Evolutionary conservation across 2,329 filamentous ascomycete genomes (phyloP), one percentile per base, ranked within the genome.

Genomic region (Hypoxylon sp.): DNA sequence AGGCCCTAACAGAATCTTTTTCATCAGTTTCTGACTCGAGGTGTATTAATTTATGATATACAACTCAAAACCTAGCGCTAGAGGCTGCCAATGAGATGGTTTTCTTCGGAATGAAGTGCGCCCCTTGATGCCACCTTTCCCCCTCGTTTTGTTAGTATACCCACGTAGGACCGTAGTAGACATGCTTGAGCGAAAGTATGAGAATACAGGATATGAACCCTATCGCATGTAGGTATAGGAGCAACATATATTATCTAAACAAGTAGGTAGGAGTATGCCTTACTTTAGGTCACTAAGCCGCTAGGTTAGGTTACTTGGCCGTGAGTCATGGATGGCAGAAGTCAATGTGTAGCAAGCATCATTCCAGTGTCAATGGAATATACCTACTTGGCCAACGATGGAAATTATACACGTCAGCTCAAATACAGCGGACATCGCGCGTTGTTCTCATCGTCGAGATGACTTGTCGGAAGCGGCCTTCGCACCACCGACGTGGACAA

Each of bases 1-100:
- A 38, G 19, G 21, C 30, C 19, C 14, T 2, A 52, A 52, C 30
- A 36, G 9, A 48, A 58, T 58, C 13, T 34, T 49, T 58, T 36
- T 17, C 2, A 21, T 9, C 7, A n/a, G 2, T 28, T 17, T 7
- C 17, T 32, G 25, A 49, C 25, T 49, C 10, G 23, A 9, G 19
- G 1, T 10, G 25, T 49, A 2, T 48, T 2, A 21, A 30, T 30
- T 30, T 6, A 30, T 30, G 28, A 30, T 30, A 30, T 9, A 30
- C 28, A 30, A 30, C 28, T 7, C 6, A 30, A 30, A 5, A 9
- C 6, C 9, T 30, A 6, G 28, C 28, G 1, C 28, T 30, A 6
- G 28, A 7, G 2, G 28, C 28, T 30, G 6, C 6, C 9, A 30
- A 1, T 17, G 14, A 9, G 5, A 38, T n/a, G 36, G 36, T n/a